Evolutionary conservation across 768 basidiomycete species (phyloP).

Genomic region (Suillus tomentosus): DNA sequence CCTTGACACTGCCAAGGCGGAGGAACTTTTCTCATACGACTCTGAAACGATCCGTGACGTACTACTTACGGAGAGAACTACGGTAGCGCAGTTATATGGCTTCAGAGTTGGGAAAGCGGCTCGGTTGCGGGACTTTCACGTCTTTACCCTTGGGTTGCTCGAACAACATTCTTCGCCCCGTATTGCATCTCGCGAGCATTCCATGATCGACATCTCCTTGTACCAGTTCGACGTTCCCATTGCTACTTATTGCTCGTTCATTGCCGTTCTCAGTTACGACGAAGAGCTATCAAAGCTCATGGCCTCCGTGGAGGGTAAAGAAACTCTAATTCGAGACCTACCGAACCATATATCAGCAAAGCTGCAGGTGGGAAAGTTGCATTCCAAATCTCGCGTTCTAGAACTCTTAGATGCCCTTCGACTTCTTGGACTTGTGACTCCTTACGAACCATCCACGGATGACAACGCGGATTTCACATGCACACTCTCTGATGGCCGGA

Average conservation of each 20-base stretch:
- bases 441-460: slow-evolving; percentile 50
- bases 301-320: slow-evolving; percentile 45
- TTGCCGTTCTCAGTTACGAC: slow-evolving; percentile 56
- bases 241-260: slow-evolving; percentile 61
- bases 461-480: slow-evolving; percentile 49
- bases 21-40: slow-evolving; percentile 56
- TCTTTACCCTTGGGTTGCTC: slow-evolving; percentile 52
- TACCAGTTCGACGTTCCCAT: slow-evolving; percentile 68
- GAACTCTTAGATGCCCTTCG: slow-evolving; percentile 63
- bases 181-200: slow-evolving; percentile 53
- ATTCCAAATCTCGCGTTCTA: slow-evolving; percentile 59
- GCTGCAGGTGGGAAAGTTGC: slow-evolving; percentile 60
- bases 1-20: slow-evolving; percentile 45
- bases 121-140: slow-evolving; percentile 65
- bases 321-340: slow-evolving; percentile 54
- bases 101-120: slow-evolving; percentile 68
- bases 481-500: slow-evolving; percentile 42
- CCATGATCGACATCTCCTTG: slow-evolving; percentile 61
- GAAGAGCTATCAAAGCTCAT: slow-evolving; percentile 60
- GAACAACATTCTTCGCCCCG: slow-evolving; percentile 41
- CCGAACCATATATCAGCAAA: slow-evolving; percentile 49
- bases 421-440: slow-evolving; percentile 57
- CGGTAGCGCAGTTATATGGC: slow-evolving; percentile 74
- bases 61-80: slow-evolving; percentile 68
- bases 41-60: slow-evolving; percentile 58